Evolutionary conservation across 768 basidiomycete species (phyloP).

Genomic region (Agaricus subrufescens): DNA sequence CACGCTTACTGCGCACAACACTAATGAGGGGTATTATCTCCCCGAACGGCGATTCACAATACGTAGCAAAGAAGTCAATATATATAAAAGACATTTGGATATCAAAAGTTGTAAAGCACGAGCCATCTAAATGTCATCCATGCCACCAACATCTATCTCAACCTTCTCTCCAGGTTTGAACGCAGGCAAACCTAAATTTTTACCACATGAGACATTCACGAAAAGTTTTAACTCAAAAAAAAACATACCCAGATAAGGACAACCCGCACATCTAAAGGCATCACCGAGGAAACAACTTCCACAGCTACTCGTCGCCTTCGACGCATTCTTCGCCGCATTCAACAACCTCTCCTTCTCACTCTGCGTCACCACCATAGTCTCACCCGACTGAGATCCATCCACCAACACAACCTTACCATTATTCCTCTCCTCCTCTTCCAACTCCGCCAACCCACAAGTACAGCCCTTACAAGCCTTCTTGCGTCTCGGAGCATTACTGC

Average conservation of each 20-base stretch:
- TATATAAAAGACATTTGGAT: neutral
- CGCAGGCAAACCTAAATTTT: slow-evolving; percentile 84
- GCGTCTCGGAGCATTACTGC: slow-evolving; percentile 48
- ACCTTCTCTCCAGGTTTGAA: slow-evolving; percentile 99
- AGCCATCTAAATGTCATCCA: slow-evolving; percentile 72
- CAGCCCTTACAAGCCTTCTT: slow-evolving; percentile 97
- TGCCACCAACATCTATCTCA: slow-evolving; percentile 71
- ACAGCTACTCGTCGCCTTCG: slow-evolving; percentile 93
- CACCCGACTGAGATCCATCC: slow-evolving; percentile 57
- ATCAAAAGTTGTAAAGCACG: neutral
- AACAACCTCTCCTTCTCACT: slow-evolving; percentile 62
- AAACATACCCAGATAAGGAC: slow-evolving; percentile 91
- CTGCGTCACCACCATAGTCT: slow-evolving; percentile 51
- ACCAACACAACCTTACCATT: slow-evolving; percentile 62
- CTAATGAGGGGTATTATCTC: too few species aligned
- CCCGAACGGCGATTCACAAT: too few species aligned
- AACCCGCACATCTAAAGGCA: slow-evolving; percentile 94
- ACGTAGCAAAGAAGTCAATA: too few species aligned
- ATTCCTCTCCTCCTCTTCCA: slow-evolving; percentile 78
- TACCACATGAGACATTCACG: slow-evolving; percentile 6
- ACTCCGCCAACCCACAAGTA: slow-evolving; percentile 91
- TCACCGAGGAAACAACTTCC: slow-evolving; percentile 97
- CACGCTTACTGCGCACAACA: too few species aligned
- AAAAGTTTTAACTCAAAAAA: neutral
- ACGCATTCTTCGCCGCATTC: slow-evolving; percentile 63